A percentile compares a stretch with the other conserved stretches of the same genome.
Conservation (phyloP, 495 filamentous ascomycete genomes). For the Articulospora tetracladia region DNA sequence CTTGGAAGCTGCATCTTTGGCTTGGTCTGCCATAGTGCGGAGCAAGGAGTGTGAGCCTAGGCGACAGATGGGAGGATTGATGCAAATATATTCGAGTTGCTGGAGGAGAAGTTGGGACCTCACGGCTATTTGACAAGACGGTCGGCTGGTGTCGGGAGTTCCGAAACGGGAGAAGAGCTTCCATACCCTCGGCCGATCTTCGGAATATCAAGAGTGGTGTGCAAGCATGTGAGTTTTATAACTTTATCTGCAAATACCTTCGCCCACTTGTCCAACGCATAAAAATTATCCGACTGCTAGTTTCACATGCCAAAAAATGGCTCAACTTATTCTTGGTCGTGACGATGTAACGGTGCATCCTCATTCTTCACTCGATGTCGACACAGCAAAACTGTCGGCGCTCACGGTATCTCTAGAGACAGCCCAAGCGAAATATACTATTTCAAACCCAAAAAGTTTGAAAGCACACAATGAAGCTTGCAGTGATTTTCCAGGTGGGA, state of each 20-base stretch:
- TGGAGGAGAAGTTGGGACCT: too few relatives aligned
- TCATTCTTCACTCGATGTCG: too few relatives aligned
- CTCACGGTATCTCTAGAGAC: background rate
- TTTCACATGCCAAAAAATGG: too few relatives aligned
- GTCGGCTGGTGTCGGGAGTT: too few relatives aligned
- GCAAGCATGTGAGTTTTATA: background rate
- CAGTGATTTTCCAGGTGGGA: constrained; percentile 52
- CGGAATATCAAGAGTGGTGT: constrained; percentile 1
- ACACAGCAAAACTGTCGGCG: too few relatives aligned
- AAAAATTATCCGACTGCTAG: too few relatives aligned
- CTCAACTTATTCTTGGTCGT: too few relatives aligned
- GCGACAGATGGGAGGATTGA: too few relatives aligned
- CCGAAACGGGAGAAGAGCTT: too few relatives aligned
- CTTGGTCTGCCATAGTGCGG: constrained; percentile 17
- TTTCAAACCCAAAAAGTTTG: constrained; percentile 32
- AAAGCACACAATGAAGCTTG: constrained; percentile 34
- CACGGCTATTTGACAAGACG: too few relatives aligned
- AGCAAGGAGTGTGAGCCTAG: background rate
- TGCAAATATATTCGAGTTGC: background rate
- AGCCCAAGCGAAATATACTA: constrained; percentile 7
- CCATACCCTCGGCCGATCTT: background rate
- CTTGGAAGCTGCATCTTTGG: constrained; percentile 40
- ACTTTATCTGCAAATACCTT: background rate
- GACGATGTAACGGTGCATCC: too few relatives aligned
- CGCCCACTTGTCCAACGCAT: too few relatives aligned